phyloP scores from a whole-genome alignment of 345 rosid species.

The Moricandia arvensis region DNA sequence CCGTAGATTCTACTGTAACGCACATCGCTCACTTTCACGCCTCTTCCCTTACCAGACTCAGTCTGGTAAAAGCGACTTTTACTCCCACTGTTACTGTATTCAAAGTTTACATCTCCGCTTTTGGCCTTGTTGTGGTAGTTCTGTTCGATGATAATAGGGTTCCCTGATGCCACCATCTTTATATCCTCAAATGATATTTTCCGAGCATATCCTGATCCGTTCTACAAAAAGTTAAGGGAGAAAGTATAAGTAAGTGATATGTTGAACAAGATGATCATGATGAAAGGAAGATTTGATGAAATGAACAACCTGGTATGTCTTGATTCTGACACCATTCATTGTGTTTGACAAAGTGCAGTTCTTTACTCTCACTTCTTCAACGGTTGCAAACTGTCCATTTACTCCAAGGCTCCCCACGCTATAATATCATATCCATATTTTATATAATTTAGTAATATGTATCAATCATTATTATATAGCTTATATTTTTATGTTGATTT shows the following conservation, averaged over 20 bases:
- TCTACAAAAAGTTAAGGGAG: conserved; percentile 13
- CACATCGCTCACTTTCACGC: conserved; percentile 41
- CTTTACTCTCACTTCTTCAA: conserved; percentile 39
- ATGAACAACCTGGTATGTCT: conserved; percentile 40
- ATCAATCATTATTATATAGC: not conserved
- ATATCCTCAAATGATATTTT: conserved; percentile 43
- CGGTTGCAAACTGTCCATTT: conserved; percentile 27
- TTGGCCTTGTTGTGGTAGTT: conserved; percentile 11
- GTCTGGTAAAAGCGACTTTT: not conserved
- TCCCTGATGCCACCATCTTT: conserved; percentile 11
- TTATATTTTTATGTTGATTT: not conserved
- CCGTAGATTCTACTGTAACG: conserved; percentile 39
- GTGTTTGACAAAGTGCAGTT: conserved; percentile 35
- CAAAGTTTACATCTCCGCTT: not conserved
- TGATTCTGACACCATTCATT: conserved; percentile 42
- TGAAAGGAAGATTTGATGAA: not conserved
- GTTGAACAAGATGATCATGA: not conserved
- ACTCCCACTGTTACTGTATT: not conserved
- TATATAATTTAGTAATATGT: not conserved
- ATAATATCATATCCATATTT: not conserved
- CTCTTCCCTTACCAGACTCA: not conserved
- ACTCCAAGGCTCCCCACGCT: conserved; percentile 43
- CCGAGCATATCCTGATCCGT: conserved; percentile 45
- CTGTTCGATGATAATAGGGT: conserved; percentile 50
- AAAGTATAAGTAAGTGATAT: not conserved